Base-by-base conservation (phyloP, 768 basidiomycete species). In the Suillus ampliporus region DNA sequence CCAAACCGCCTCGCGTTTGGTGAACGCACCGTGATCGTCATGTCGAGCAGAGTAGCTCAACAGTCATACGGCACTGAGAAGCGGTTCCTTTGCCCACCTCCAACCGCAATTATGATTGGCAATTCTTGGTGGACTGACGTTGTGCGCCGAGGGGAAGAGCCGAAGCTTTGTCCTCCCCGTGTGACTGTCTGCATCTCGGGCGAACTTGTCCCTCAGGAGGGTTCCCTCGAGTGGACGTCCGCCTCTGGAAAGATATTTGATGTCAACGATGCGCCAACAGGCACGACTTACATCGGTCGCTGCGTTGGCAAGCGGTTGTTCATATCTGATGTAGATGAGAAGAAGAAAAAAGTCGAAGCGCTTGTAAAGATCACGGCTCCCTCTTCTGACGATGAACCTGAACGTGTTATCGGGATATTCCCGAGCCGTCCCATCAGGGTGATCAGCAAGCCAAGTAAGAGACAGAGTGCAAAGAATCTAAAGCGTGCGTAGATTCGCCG, bases 31-130 rank as follows among this genome's bases (percentile, higher is more conserved):
- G 87, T 99, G 64, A 91, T 98, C 64, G 91, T 99, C 69, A 95
- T 97, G 92, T 96, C 94, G n/a, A 94, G 92, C 73, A 95, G 92
- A 72, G 95, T 98, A 35, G 97, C 94, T 4, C 97, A 99, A 81
- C 96, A 98, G 73, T 95, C 93, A 10, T 99, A 98, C 73, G 96
- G 95, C 41, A 95, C 91, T 19, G 96, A 98, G 76, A 97, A 97
- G 76, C 85, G 96, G 47, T 97, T 96, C 84, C 84, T 96, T 40
- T 97, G 94, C 73, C 95, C 93, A 9, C 96, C 92, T 60, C 95
- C 95, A 10, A 95, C 94, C 35, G 95, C 95, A 52, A 90, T 94
- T 71, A 86, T 98, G 85, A 91, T 95, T 69, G 95, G 95, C 56
- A 93, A 92, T 72, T 90, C 91, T 15, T 98, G 95, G 95, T 97